Base-by-base conservation (phyloP, 2,329 filamentous ascomycete species). In the Botrytis tulipae region DNA sequence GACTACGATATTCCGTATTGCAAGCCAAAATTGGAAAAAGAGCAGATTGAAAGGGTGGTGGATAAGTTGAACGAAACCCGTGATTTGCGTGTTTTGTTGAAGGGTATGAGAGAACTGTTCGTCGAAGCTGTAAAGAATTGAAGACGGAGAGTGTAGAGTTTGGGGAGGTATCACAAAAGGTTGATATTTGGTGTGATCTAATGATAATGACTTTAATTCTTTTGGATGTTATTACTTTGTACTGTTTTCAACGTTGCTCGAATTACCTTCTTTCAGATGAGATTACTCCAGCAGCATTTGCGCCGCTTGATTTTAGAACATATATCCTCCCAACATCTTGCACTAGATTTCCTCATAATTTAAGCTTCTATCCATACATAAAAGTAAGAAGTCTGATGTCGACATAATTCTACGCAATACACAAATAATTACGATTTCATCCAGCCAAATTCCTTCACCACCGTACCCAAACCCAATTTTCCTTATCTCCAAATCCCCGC, bases 1-100 rank as follows among this genome's bases (percentile, higher is more conserved):
- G 95, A 97, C 79, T 98, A 98, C 82, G 92, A 93, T 76, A 92
- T 98, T 54, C 88, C 90, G 74, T 91, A 93, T 78, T 92, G 91
- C 79, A 87, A 92, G 80, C 96, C 96, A 20, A 95, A 94, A 83
- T 84, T 97, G 76, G 93, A 97, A 80, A 85, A 87, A 75, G 93
- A 94, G 76, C 91, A 91, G 78, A 88, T 96, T 61, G 93, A 96
- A 72, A 87, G 87, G 81, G 91, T 96, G 66, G 82, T 95, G 72
- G 93, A 97, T 76, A 87, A 87, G 80, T 86, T 98, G 73, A 97
- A 97, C 80, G 94, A 98, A 85, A 89, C 87, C 67, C 87, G 92
- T 78, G 92, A 95, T 81, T 81, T 97, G 79, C 88, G 88, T 7
- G 85, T 87, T 59, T 86, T 96, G 80, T 83, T 96, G 74, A 96